Evolutionary conservation across 139 green algal species (phyloP).

Genomic region (Raphidocelis subcapitata): DNA sequence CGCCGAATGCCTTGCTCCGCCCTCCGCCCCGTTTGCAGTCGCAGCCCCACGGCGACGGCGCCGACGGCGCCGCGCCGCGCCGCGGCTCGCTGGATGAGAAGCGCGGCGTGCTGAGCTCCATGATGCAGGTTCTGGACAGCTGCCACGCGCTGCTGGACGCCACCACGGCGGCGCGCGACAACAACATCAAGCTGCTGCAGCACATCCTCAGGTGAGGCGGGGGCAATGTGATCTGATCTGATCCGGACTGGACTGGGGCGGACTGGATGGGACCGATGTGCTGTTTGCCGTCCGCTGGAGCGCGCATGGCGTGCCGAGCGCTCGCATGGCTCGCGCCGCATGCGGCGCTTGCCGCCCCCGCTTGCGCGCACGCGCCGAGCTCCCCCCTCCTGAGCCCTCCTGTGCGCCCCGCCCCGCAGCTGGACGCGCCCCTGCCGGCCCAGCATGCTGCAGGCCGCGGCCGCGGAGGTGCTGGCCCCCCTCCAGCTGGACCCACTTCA

Average conservation of each 20-base stretch:
- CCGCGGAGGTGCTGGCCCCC: no score
- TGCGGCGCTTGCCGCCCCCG: no score
- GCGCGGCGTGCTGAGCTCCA: constrained; percentile 45
- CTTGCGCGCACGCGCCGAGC: no score
- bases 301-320: no score
- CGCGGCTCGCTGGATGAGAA: constrained; percentile 54
- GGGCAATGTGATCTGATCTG: constrained; percentile 11
- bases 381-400: no score
- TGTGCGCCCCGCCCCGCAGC: no score
- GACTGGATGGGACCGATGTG: no score
- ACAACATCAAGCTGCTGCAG: constrained; percentile 58
- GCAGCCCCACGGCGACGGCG: constrained; percentile 45
- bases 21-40: no score
- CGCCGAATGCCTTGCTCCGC: neutral
- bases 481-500: neutral
- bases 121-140: constrained; percentile 58
- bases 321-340: no score
- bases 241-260: neutral
- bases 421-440: no score
- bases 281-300: no score
- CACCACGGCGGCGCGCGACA: constrained; percentile 53
- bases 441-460: no score
- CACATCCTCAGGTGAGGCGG: constrained; percentile 56
- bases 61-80: constrained; percentile 43
- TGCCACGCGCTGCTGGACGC: constrained; percentile 62